These are phyloP conservation scores for Aspergillus fumigatus DNA, from an alignment of 2,329 filamentous ascomycete genomes.

Conservation along the genomic window DNA sequence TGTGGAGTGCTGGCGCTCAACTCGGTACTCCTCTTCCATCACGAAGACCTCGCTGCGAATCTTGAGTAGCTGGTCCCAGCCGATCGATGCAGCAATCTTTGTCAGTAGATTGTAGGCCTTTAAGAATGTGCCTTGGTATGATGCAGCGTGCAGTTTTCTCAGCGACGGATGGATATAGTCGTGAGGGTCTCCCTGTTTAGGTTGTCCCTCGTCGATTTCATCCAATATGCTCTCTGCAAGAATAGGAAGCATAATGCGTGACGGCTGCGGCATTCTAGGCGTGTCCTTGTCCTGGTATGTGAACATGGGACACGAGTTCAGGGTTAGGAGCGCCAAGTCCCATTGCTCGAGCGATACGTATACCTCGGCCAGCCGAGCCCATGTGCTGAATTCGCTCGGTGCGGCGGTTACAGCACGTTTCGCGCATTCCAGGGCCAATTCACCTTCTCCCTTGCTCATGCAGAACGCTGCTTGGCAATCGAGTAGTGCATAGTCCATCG, in stretches of 20 bases:
- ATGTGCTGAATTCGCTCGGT: constrained; percentile 94
- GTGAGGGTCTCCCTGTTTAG: constrained; percentile 65
- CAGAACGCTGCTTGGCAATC: constrained; percentile 93
- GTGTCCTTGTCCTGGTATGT: constrained; percentile 99
- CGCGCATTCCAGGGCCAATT: constrained; percentile 85
- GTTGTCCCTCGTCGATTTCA: constrained; percentile 88
- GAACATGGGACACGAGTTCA: constrained; percentile 99
- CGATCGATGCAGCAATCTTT: constrained; percentile 93
- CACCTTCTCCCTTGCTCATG: constrained; percentile 78
- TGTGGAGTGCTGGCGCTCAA: constrained; percentile 53
- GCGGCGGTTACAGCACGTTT: constrained; percentile 93
- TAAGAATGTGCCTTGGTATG: constrained; percentile 92
- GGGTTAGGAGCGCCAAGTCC: constrained; percentile 88
- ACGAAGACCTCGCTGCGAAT: constrained; percentile 97
- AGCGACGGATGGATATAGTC: constrained; percentile 86
- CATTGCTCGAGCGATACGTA: constrained; percentile 94
- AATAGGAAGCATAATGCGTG: constrained; percentile 80
- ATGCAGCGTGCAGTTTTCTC: constrained; percentile 76
- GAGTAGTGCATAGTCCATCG: constrained; percentile 96
- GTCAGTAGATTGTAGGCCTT: constrained; percentile 92
- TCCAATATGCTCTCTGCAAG: constrained; percentile 86
- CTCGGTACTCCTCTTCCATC: constrained; percentile 98
- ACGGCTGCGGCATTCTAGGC: constrained; percentile 88
- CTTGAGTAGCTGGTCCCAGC: constrained; percentile 93
- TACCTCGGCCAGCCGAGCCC: constrained; percentile 88